phyloP scores from a whole-genome alignment of 1,284 basidiomycete genomes.

The Cutaneotrichosporon curvatum region DNA sequence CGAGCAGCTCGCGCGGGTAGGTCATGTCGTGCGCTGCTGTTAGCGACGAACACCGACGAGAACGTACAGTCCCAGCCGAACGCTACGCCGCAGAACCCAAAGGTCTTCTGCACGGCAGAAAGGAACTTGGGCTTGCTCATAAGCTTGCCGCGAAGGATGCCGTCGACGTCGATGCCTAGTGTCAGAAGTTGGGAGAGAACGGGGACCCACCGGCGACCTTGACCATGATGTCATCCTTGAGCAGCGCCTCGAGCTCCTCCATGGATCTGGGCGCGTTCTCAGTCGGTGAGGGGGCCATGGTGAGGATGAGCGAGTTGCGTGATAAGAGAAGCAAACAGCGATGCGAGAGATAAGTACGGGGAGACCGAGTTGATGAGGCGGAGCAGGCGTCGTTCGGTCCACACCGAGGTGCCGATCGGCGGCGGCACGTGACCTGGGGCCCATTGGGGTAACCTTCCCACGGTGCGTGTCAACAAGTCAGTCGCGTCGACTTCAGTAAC shows the following conservation, averaged over 20 bases:
- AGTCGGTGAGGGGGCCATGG: slow-evolving; percentile 46
- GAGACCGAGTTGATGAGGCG: not conserved
- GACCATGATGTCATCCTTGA: slow-evolving; percentile 69
- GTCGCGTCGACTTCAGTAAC: too few species aligned
- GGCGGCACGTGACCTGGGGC: too few species aligned
- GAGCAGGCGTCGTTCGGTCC: too few species aligned
- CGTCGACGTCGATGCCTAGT: slow-evolving; percentile 60
- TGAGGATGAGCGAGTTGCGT: not conserved
- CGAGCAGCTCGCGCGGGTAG: slow-evolving; percentile 74
- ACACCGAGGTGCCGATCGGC: too few species aligned
- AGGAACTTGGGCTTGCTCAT: slow-evolving; percentile 93
- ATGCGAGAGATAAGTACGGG: not conserved
- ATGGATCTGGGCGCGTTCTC: slow-evolving; percentile 53
- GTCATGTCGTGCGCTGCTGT: slow-evolving; percentile 60
- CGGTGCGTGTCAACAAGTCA: too few species aligned
- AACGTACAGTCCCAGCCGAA: slow-evolving; percentile 50
- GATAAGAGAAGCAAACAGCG: not conserved
- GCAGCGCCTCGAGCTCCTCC: slow-evolving; percentile 55
- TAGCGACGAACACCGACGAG: slow-evolving; percentile 22
- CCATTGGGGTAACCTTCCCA: too few species aligned
- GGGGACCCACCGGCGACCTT: slow-evolving; percentile 68
- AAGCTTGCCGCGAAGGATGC: slow-evolving; percentile 85
- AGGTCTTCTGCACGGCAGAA: slow-evolving; percentile 69
- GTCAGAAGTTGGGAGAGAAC: not conserved
- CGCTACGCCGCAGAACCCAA: slow-evolving; percentile 87